Base-by-base conservation (phyloP, 2,329 filamentous ascomycete genomes). In the Hypoxylon sp. region DNA sequence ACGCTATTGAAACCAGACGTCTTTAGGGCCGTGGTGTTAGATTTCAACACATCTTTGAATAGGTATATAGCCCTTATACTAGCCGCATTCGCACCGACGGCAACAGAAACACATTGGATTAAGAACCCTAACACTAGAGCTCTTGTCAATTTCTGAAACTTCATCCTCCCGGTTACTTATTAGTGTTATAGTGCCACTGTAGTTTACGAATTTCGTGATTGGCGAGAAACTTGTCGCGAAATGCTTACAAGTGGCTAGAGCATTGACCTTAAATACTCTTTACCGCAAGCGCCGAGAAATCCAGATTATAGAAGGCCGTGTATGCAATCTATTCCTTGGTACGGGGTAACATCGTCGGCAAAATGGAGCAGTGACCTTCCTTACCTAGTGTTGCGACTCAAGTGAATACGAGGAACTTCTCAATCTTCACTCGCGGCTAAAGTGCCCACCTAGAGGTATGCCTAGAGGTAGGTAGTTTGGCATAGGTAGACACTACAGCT, bases 41-140 rank as follows among this genome's bases (percentile, higher is more conserved):
- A 84, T 58, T 81, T 81, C 68, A 83, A 64, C 17, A 83, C 82
- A 60, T 83, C 81, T 60, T 84, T 82, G 72, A 82, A 81, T 7
- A 82, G 71, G 60, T 78, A 82, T 28, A 82, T 78, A 68, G 62
- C 68, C 56, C 78, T 72, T 53, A 78, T 78, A 34, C 53, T 67
- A 1, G 71, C 67, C 17, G 68, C 41, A 23, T 63, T 63, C 53
- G 67, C 70, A 19, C 51, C 13, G 32, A 65, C n/a, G n/a, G 67
- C 65, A 6, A 65, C 60, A 17, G 65, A 53, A 34, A 61, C 65
- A 61, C 65, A 45, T 9, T 65, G 50, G 34, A 72, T 3, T 5
- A 70, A 28, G 32, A 72, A 66, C 65, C 69, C 55, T 9, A 72
- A 52, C 14, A 73, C n/a, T 2, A 73, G 48, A 60, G 61, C 66